Base-by-base conservation (phyloP, 148 eudicot genomes). In the Linanthus parryae region DNA sequence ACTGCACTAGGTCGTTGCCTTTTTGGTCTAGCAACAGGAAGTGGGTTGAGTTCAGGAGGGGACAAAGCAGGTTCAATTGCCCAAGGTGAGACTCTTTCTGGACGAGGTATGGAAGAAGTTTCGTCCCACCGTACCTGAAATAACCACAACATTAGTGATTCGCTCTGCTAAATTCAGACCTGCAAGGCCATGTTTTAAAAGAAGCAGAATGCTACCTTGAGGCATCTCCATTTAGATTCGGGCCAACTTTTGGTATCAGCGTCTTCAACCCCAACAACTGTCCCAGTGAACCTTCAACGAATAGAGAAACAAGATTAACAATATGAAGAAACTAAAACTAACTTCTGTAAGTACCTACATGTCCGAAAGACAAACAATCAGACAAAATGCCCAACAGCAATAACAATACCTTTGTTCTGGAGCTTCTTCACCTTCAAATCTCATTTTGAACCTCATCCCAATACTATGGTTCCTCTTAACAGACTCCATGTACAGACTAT, bases 351-450 rank as follows among this genome's bases (percentile, higher is more conserved):
- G 17, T 6, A 12, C 8, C 2, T 13, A 19, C 43, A 19, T 23
- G 26, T 16, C 19, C 30, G 12, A 33, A 2, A 22, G 8, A 44
- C 42, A 20, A 20, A 15, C 28, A 21, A 17, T 15, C 13, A 20
- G n/a, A 5, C 7, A 22, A 19, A 16, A 16, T 28, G 24, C n/a
- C 5, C 30, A 36, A 6, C 22, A n/a, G 23, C 11, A 29, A 30
- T 13, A 62, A 34, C 44, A 29, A 43, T 63, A 94, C 99, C 99
- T 82, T 66, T 88, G 96, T 56, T 94, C 99, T 41, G 95, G 99
- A 64, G 96, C 73, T 78, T 94, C 99, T 74, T 94, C 99, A 45
- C 99, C 96, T 78, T 94, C 99, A 57, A 94, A 88, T 62, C 96
- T 80, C 98, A 92, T 92, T 62, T 92, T 92, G 60, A 87, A 92